Evolutionary conservation across 345 rosid genomes (phyloP), one percentile per base, ranked within the genome.

Genomic region (Conringia planisiliqua): DNA sequence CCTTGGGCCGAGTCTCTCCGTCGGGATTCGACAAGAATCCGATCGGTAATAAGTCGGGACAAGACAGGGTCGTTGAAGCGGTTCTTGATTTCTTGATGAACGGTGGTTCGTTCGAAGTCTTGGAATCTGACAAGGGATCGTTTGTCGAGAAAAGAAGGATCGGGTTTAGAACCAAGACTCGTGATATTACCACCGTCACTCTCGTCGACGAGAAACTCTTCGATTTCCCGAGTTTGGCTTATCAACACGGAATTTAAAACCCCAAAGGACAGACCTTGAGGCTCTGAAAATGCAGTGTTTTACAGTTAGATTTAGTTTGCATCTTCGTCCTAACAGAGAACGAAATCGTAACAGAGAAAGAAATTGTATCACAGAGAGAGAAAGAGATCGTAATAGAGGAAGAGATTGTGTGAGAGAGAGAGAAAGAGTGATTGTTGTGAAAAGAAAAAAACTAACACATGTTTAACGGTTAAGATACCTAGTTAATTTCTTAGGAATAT

Each of bases 151-250:
- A 6, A 14, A 43, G 39, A 54, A 63, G 66, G 22, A 30, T 24
- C 12, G 0, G 36, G 27, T 46, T 42, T 30, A 32, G 44, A 1
- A 1, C 60, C 26, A 3, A 57, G 43, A 26, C 66, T 44, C 4
- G 24, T 30, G 30, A 56, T 10, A 12, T 1, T 36, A 12, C 39
- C 67, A 16, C 14, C 24, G 3, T 27, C 24, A 8, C 22, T 44
- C 59, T 74, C 22, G 24, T 74, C 48, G 8, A 24, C 13, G 6
- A 44, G 1, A 57, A 74, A 46, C 4, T 74, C 66, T 5, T 73
- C 58, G n/a, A 16, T 2, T 1, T 22, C 20, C 10, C 7, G 26
- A 16, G 3, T 13, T 57, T 12, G 32, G 3, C 2, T 57, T 3
- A 74, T 74, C 4, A 46, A 12, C 5, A 36, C 52, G 2, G 60